These are phyloP conservation scores for Pisolithus tinctorius DNA, from an alignment of 768 basidiomycete species.

Conservation along the genomic window DNA sequence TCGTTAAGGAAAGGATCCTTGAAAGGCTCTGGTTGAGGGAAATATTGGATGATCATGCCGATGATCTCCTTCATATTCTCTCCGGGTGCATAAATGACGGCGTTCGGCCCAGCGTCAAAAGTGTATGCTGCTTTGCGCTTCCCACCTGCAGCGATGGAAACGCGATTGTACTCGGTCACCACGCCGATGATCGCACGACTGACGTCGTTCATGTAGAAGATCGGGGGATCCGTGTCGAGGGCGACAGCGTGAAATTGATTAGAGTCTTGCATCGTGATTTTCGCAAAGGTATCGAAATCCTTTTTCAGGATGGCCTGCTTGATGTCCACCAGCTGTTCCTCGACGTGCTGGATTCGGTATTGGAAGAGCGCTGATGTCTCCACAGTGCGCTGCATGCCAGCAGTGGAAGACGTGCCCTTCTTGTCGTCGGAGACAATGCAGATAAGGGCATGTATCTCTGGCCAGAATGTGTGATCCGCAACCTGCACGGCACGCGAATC, in stretches of 20 bases:
- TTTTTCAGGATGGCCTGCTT: constrained; percentile 65
- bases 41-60: constrained; percentile 70
- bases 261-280: constrained; percentile 93
- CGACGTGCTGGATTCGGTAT: constrained; percentile 81
- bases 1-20: constrained; percentile 54
- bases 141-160: constrained; percentile 48
- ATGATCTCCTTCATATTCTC: constrained; percentile 76
- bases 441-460: constrained; percentile 93
- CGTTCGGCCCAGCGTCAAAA: constrained; percentile 98
- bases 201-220: constrained; percentile 99
- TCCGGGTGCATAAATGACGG: constrained; percentile 86
- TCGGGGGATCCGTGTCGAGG: constrained; percentile 94
- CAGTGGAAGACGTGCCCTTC: constrained; percentile 91
- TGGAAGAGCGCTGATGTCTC: constrained; percentile 84
- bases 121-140: constrained; percentile 90
- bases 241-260: constrained; percentile 99
- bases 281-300: constrained; percentile 87
- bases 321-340: constrained; percentile 78
- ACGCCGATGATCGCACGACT: constrained; percentile 87
- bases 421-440: constrained; percentile 95
- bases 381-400: constrained; percentile 97
- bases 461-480: constrained; percentile 85
- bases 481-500: constrained; percentile 89
- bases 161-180: constrained; percentile 88
- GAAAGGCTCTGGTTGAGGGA: constrained; percentile 78